Evolutionary conservation across 371 early-diverging fungal species (phyloP).

Genomic region (Mucor plumbeus): DNA sequence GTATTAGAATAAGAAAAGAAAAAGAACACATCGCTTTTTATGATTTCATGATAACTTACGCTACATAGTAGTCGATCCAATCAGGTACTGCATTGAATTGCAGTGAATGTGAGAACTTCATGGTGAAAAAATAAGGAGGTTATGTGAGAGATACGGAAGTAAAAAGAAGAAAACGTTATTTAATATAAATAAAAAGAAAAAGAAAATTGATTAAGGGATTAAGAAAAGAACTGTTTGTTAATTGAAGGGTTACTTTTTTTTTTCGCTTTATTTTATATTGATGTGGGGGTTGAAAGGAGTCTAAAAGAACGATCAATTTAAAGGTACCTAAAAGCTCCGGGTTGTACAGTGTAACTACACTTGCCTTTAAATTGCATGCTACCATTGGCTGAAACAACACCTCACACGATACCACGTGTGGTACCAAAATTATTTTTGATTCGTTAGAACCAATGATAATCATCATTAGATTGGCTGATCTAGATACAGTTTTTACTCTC

Average conservation of each 20-base stretch:
- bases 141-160: conserved; percentile 9
- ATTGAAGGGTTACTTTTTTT: conserved; percentile 7
- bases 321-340: conserved; percentile 17
- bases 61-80: conserved; percentile 84
- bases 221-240: conserved; percentile 15
- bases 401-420: conserved; percentile 39
- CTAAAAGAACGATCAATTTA: conserved; percentile 12
- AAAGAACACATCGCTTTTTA: background rate
- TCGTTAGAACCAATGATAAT: conserved; percentile 19
- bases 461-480: conserved; percentile 13
- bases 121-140: conserved; percentile 29
- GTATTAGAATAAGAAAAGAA: background rate
- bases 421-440: conserved; percentile 19
- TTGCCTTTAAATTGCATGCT: background rate
- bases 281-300: background rate
- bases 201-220: conserved; percentile 4
- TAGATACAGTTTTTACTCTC: conserved; percentile 5
- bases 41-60: conserved; percentile 39
- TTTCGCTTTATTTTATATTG: conserved; percentile 6
- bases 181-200: background rate
- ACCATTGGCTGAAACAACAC: conserved; percentile 20
- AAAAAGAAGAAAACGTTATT: conserved; percentile 13
- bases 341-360: conserved; percentile 11
- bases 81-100: conserved; percentile 91
- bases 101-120: conserved; percentile 92